Percentiles rank a stretch among this genome's conserved stretches.
phyloP scores from a whole-genome alignment of 2,329 filamentous ascomycete genomes.

The Trichoderma atroviride region DNA sequence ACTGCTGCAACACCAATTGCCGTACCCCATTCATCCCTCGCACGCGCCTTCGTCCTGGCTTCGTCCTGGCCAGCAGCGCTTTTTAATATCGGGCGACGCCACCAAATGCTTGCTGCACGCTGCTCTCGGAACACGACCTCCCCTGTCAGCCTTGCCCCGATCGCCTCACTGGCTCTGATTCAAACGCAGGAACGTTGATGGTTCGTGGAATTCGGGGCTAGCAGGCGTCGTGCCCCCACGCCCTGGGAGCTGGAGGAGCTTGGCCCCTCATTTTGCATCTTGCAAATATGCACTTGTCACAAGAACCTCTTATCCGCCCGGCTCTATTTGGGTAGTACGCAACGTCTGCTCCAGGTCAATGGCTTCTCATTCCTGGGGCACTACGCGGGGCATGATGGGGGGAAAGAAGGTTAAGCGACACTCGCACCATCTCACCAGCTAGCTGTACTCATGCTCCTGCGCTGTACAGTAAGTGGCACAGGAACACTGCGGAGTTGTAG shows the following conservation, averaged over 20 bases:
- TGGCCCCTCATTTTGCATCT: constrained; percentile 19
- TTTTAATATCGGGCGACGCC: constrained; percentile 21
- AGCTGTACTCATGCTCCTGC: not conserved
- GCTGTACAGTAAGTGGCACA: not conserved
- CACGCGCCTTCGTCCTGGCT: not conserved
- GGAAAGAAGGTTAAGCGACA: not conserved
- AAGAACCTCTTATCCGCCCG: constrained; percentile 18
- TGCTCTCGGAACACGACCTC: constrained; percentile 16
- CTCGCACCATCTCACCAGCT: not conserved
- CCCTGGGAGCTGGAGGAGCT: not conserved
- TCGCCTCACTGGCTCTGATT: constrained; percentile 12
- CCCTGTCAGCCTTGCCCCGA: constrained; percentile 24
- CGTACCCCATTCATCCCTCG: not conserved
- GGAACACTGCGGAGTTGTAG: not conserved
- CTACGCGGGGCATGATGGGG: constrained; percentile 16
- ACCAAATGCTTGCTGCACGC: constrained; percentile 14
- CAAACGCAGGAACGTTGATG: constrained; percentile 22
- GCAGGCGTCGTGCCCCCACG: constrained; percentile 14
- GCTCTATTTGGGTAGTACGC: not conserved
- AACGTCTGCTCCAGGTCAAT: not conserved
- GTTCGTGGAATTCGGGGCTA: constrained; percentile 14
- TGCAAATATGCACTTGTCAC: constrained; percentile 22
- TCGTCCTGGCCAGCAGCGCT: not conserved
- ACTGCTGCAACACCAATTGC: not conserved
- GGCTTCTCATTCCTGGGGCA: not conserved